phyloP scores from a whole-genome alignment of 345 rosid genomes.

The Syzygium grande region DNA sequence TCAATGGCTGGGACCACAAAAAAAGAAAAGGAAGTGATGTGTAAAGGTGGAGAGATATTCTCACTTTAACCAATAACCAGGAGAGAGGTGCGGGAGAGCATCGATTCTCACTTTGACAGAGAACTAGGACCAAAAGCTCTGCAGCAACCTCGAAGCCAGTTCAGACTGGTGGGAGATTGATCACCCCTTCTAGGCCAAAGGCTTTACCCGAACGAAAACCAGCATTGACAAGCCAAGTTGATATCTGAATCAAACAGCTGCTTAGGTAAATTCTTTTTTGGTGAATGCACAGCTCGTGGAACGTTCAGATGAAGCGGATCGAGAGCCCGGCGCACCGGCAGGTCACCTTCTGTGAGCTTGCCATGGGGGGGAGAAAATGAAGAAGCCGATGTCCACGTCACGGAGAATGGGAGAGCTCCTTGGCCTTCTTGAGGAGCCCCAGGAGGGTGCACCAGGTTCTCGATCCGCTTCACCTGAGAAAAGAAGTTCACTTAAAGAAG shows the following conservation, averaged over 20 bases:
- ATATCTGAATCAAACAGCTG: neutral
- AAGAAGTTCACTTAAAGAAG: neutral
- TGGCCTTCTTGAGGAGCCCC: neutral
- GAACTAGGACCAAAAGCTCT: neutral
- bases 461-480: neutral
- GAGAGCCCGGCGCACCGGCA: neutral
- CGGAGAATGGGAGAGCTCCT: neutral
- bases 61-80: neutral
- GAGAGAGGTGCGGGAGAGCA: neutral
- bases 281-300: neutral
- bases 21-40: neutral
- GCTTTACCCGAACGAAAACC: neutral
- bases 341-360: neutral
- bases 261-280: neutral
- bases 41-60: neutral
- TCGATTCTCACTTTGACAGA: neutral
- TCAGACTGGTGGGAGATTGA: neutral
- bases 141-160: neutral
- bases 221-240: neutral
- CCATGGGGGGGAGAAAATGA: neutral
- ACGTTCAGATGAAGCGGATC: neutral
- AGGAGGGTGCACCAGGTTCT: neutral
- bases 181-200: neutral
- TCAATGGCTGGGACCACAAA: neutral
- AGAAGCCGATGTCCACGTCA: neutral